phyloP scores from a whole-genome alignment of 2,329 filamentous ascomycete species.

The Fusarium multiceps region DNA sequence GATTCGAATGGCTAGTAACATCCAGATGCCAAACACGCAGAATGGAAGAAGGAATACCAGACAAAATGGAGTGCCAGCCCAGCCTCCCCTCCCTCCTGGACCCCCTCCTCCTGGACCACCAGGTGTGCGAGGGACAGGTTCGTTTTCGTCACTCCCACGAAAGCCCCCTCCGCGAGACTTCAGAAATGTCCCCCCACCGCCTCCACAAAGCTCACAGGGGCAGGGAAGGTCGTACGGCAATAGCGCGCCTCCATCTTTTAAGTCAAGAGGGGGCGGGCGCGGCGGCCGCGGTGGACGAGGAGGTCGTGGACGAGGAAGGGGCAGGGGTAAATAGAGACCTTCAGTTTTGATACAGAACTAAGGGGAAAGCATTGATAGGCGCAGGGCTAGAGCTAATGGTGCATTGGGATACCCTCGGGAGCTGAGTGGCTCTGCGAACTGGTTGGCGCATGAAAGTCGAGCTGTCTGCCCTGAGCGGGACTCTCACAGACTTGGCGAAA shows the following conservation, averaged over 20 bases:
- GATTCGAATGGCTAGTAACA: conserved; percentile 56
- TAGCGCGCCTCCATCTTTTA: conserved; percentile 36
- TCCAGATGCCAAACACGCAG: conserved; percentile 51
- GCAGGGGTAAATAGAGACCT: conserved; percentile 43
- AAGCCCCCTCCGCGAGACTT: conserved; percentile 48
- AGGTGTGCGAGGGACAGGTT: conserved; percentile 39
- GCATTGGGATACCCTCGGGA: conserved; percentile 23
- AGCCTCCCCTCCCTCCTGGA: conserved; percentile 55
- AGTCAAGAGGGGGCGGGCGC: conserved; percentile 38
- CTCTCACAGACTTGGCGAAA: conserved; percentile 28
- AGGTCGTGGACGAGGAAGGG: conserved; percentile 47
- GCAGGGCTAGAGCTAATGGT: conserved; percentile 16
- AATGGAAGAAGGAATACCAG: conserved; percentile 32
- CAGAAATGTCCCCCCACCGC: conserved; percentile 47
- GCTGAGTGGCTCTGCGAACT: conserved; percentile 25
- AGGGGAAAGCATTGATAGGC: conserved; percentile 12
- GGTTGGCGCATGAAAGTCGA: conserved; percentile 35
- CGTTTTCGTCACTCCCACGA: conserved; percentile 45
- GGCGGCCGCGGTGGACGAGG: conserved; percentile 45
- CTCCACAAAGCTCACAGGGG: conserved; percentile 30
- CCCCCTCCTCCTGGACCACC: conserved; percentile 50
- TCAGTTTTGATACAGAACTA: background rate
- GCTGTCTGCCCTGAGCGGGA: conserved; percentile 27
- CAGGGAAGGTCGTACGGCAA: conserved; percentile 18
- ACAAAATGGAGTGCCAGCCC: conserved; percentile 37